Evolutionary conservation across 2,329 filamentous ascomycete genomes (phyloP).

Genomic region (Rhytidhysteron rufulum): DNA sequence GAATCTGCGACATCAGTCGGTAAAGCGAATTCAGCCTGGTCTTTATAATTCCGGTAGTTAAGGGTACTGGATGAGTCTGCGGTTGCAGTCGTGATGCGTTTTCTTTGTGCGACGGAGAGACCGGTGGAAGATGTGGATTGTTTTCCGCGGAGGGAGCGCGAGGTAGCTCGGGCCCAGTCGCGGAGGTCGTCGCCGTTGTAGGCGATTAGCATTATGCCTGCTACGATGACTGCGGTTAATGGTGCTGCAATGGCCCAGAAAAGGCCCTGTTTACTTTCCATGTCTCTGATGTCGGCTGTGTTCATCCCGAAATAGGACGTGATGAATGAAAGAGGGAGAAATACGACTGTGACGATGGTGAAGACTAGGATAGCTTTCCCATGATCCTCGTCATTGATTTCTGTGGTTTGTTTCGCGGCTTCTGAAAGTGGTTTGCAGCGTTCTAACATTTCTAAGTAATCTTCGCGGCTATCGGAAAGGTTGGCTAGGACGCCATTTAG

Average conservation of each 20-base stretch:
- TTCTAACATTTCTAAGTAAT: slow-evolving; percentile 19
- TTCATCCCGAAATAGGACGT: slow-evolving; percentile 35
- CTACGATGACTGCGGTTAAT: neutral
- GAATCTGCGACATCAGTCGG: neutral
- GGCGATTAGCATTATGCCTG: neutral
- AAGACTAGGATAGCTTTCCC: slow-evolving; percentile 20
- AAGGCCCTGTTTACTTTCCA: slow-evolving; percentile 1
- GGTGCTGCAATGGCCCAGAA: slow-evolving; percentile 3
- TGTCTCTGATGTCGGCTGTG: slow-evolving; percentile 4
- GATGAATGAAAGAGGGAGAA: slow-evolving; percentile 33
- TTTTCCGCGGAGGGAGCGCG: neutral
- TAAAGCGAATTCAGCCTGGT: slow-evolving; percentile 20
- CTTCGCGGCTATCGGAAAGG: slow-evolving; percentile 16
- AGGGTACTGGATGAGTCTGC: slow-evolving; percentile 11
- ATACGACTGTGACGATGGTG: slow-evolving; percentile 36
- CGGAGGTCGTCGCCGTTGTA: slow-evolving; percentile 3
- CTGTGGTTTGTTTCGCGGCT: slow-evolving; percentile 28
- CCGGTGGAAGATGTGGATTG: slow-evolving; percentile 19
- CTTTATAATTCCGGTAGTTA: slow-evolving; percentile 12
- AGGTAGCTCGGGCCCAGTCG: neutral
- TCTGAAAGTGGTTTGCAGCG: slow-evolving; percentile 27
- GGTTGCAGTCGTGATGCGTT: slow-evolving; percentile 9
- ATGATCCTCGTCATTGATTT: slow-evolving; percentile 17
- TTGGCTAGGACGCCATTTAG: slow-evolving; percentile 19
- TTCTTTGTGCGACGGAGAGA: slow-evolving; percentile 23